phyloP scores from a whole-genome alignment of 1,284 basidiomycete genomes.

The Boletellus deceptivus region DNA sequence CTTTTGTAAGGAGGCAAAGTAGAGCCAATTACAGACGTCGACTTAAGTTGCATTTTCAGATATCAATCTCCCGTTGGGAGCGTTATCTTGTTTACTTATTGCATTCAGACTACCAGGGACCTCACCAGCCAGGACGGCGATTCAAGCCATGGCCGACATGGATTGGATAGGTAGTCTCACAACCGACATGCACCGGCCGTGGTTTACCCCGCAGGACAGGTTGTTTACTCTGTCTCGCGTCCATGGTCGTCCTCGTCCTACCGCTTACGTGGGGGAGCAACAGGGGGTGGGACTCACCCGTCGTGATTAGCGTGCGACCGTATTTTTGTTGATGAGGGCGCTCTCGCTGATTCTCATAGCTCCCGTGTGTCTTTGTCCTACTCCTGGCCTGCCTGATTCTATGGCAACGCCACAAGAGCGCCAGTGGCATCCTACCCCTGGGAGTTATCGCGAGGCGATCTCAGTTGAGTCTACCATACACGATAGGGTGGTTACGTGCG shows the following conservation, averaged over 20 bases:
- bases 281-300: slow-evolving; percentile 9
- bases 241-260: slow-evolving; percentile 11
- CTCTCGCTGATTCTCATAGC: neutral
- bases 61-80: slow-evolving; percentile 15
- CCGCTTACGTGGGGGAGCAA: slow-evolving; percentile 12
- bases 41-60: slow-evolving; percentile 4
- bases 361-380: slow-evolving; percentile 8
- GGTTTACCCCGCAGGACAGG: slow-evolving; percentile 3
- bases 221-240: slow-evolving; percentile 13
- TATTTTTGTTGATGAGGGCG: neutral
- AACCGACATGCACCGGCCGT: neutral
- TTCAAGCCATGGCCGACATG: slow-evolving; percentile 4
- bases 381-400: slow-evolving; percentile 6
- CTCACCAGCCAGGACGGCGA: neutral
- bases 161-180: slow-evolving; percentile 15
- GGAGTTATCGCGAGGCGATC: slow-evolving; percentile 11
- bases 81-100: slow-evolving; percentile 5
- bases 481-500: neutral
- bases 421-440: slow-evolving; percentile 13
- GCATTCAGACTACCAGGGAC: slow-evolving; percentile 3
- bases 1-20: slow-evolving; percentile 10
- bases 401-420: slow-evolving; percentile 11
- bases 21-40: neutral
- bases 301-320: slow-evolving; percentile 11
- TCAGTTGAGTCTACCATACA: slow-evolving; percentile 1